Base-by-base conservation (phyloP, 1,139 yeast genomes). In the Suhomyces bribrorum region DNA sequence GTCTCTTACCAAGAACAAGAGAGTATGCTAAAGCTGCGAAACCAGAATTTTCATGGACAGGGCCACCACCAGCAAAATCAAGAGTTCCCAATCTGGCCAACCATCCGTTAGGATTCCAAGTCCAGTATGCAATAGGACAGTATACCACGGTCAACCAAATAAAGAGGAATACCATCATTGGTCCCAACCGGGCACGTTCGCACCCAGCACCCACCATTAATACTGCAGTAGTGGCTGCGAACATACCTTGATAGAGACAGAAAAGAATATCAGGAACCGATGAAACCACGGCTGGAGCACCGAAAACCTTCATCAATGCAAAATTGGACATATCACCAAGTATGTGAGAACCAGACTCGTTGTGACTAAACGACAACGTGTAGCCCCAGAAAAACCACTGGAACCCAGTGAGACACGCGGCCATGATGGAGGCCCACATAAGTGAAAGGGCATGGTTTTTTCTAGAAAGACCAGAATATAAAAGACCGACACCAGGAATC, bases 341-440 rank as follows among this genome's bases (percentile, higher is more conserved):
- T 61, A 89, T 84, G 6, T 65, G 69, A 14, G 89, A 82, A 30
- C 70, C 69, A 13, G 85, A 81, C 8, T 20, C 23, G 37, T 70
- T 66, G 56, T 83, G 86, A 33, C 95, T 80, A 60, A 89, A 90
- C 16, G 87, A 82, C 45, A 92, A 74, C 7, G 97, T 85, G 63
- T 86, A 90, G 43, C 97, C 97, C 96, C 97, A 88, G 69, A 88
- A 88, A 64, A 88, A 90, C 97, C 97, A 90, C 58, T 90, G 96
- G 76, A 90, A 88, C 1, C 84, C 69, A 5, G 89, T 80, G 26
- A 90, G 68, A 52, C 92, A 82, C 15, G 81, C 79, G 12, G 95
- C 89, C 86, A 87, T 88, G 59, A 90, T 69, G 4, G 95, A 83
- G n/a, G 96, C 94, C 96, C 96, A 90, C 44, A 90, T 68, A 41